These are phyloP conservation scores for Fraxinus paxiana DNA, from an alignment of 305 asterid genomes.

Conservation along the genomic window DNA sequence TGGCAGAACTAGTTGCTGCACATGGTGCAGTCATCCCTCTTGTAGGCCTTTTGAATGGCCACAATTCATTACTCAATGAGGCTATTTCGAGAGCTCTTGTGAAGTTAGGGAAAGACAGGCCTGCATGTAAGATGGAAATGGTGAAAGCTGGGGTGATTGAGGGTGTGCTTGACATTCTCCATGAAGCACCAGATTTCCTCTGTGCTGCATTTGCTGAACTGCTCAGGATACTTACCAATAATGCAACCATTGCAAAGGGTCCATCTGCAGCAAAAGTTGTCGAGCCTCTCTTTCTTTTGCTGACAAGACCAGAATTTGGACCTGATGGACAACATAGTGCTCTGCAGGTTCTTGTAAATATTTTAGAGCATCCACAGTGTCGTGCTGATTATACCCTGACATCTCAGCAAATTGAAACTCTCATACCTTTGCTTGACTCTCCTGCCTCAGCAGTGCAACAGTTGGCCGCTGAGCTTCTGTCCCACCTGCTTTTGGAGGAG, in stretches of 20 bases:
- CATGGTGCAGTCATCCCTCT: slow-evolving; percentile 96
- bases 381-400: slow-evolving; percentile 74
- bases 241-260: slow-evolving; percentile 93
- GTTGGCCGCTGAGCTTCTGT: slow-evolving; percentile 79
- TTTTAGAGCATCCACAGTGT: slow-evolving; percentile 89
- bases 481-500: slow-evolving; percentile 74
- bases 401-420: slow-evolving; percentile 80
- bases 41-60: slow-evolving; percentile 78
- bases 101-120: slow-evolving; percentile 92
- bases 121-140: slow-evolving; percentile 94
- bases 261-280: slow-evolving; percentile 93
- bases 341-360: slow-evolving; percentile 89
- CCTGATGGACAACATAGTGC: slow-evolving; percentile 94
- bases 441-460: slow-evolving; percentile 80
- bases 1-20: slow-evolving; percentile 94
- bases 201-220: slow-evolving; percentile 91
- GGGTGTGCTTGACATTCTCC: slow-evolving; percentile 73
- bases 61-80: slow-evolving; percentile 78
- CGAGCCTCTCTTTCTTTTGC: slow-evolving; percentile 75
- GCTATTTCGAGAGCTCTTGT: slow-evolving; percentile 88
- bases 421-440: slow-evolving; percentile 77
- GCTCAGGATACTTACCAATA: slow-evolving; percentile 91
- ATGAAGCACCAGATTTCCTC: slow-evolving; percentile 89
- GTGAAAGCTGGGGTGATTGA: slow-evolving; percentile 88
- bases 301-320: slow-evolving; percentile 71